These are phyloP conservation scores for Arachnomyces sp. DNA, from an alignment of 2,329 filamentous ascomycete species.

Conservation along the genomic window DNA sequence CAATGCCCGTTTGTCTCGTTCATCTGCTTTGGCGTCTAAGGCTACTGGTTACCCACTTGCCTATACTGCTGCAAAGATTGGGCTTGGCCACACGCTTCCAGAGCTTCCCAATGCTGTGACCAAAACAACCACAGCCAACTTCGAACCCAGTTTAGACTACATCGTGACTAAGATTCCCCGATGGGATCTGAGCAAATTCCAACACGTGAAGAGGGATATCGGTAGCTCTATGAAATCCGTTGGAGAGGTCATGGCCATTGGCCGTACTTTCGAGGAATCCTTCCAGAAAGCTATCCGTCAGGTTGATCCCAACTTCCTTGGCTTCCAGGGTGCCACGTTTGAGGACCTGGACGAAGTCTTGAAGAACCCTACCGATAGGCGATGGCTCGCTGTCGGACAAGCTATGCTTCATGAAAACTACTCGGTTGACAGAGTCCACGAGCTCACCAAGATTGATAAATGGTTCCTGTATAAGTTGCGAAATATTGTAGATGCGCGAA, in stretches of 20 bases:
- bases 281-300: constrained; percentile 98
- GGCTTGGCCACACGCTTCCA: constrained; percentile 86
- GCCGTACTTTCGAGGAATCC: constrained; percentile 95
- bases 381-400: constrained; percentile 95
- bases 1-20: constrained; percentile 95
- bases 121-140: constrained; percentile 97
- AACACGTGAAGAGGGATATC: constrained; percentile 96
- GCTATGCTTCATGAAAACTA: constrained; percentile 97
- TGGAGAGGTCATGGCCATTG: constrained; percentile 98
- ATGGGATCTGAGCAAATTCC: constrained; percentile 98
- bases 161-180: constrained; percentile 98
- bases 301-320: constrained; percentile 84
- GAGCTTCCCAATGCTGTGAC: constrained; percentile 97
- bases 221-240: constrained; percentile 99
- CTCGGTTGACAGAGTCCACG: constrained; percentile 82
- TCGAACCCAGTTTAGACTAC: constrained; percentile 94
- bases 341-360: constrained; percentile 86
- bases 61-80: constrained; percentile 97
- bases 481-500: constrained; percentile 88
- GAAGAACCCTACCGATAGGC: constrained; percentile 86
- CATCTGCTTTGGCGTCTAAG: constrained; percentile 93
- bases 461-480: constrained; percentile 99
- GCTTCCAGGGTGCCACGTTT: constrained; percentile 93
- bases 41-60: constrained; percentile 95
- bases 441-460: constrained; percentile 96